Percentiles rank a stretch among this genome's conserved stretches.
These are phyloP conservation scores for Diutina ranongensis DNA, from an alignment of 1,139 yeast species.

Conservation along the genomic window DNA sequence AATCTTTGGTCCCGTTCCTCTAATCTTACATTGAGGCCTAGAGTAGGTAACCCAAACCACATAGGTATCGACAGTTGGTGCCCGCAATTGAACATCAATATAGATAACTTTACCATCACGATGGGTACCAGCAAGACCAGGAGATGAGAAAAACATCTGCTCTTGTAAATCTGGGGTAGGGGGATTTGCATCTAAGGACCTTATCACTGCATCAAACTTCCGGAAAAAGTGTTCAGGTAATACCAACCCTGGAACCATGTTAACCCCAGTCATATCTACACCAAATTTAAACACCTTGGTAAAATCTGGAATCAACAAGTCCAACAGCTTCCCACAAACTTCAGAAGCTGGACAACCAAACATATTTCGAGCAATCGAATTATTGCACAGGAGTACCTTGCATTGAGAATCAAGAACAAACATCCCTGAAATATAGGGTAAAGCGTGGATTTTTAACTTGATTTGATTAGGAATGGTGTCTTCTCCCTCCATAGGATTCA, in stretches of 20 bases:
- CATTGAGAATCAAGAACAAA: constrained; percentile 46
- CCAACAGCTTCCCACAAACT: constrained; percentile 40
- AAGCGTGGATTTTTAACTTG: constrained; percentile 53
- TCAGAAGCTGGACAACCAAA: constrained; percentile 52
- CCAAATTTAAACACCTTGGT: constrained; percentile 40
- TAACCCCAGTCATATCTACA: constrained; percentile 11
- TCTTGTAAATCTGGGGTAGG: constrained; percentile 17
- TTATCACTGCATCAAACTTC: constrained; percentile 30
- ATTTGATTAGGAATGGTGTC: constrained; percentile 22
- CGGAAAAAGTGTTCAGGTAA: constrained; percentile 87
- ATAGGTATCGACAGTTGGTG: constrained; percentile 44
- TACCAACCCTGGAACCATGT: constrained; percentile 42
- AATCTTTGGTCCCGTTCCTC: background rate
- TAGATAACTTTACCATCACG: constrained; percentile 53
- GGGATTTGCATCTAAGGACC: constrained; percentile 11
- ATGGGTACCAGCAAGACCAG: constrained; percentile 59
- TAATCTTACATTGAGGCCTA: constrained; percentile 22
- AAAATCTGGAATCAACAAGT: constrained; percentile 57
- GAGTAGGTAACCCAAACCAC: constrained; percentile 88
- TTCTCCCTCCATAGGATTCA: constrained; percentile 41
- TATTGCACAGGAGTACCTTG: constrained; percentile 55
- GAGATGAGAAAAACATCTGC: constrained; percentile 42
- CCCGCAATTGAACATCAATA: constrained; percentile 74
- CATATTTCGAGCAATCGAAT: constrained; percentile 65
- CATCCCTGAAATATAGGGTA: constrained; percentile 84